Base-by-base conservation (phyloP, 208 protist genomes). In the Leishmania martiniquensis region DNA sequence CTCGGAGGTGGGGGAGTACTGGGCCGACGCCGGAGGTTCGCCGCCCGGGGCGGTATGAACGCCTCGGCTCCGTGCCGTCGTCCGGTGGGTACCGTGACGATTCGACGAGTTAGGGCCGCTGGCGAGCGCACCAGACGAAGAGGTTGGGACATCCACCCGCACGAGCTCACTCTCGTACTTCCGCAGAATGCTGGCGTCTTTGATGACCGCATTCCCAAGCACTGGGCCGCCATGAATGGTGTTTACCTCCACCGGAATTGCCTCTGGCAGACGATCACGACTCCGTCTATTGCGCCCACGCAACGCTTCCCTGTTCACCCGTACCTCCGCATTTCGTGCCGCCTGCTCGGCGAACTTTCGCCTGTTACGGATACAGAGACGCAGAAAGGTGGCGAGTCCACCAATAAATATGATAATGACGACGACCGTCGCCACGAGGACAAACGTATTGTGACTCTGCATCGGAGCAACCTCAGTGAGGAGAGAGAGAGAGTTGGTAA, bases 101-200 rank as follows among this genome's bases (percentile, higher is more conserved):
- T 34, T 15, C 34, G n/a, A 34, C n/a, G 55, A 10, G n/a, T 0
- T 10, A 13, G n/a, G 25, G n/a, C 20, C 55, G 34, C n/a, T 25
- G 15, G 10, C 10, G n/a, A 25, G 55, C 3, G 22, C 10, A 34
- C n/a, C 55, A 37, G 55, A 10, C n/a, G 12, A 2, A 4, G 57
- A 34, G 57, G 29, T 37, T 0, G 4, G 6, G 3, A 86, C 74
- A 57, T 81, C 79, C 29, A 77, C 82, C 0, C 25, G 20, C 13
- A 51, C 74, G 44, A 78, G 74, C 37, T 76, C 55, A 13, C 76
- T 54, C 4, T 76, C 52, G 25, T 62, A 51, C 34, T 77, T 71
- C 17, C 72, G 54, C 29, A 76, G 76, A 9, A 47, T n/a, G 57
- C 80, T 70, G 68, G 73, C 20, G 7, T 82, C 69, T 25, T 45